Evolutionary conservation across 192 early-diverging fungal genomes (phyloP), one percentile per base, ranked within the genome.

Genomic region (Coemansia reversa): DNA sequence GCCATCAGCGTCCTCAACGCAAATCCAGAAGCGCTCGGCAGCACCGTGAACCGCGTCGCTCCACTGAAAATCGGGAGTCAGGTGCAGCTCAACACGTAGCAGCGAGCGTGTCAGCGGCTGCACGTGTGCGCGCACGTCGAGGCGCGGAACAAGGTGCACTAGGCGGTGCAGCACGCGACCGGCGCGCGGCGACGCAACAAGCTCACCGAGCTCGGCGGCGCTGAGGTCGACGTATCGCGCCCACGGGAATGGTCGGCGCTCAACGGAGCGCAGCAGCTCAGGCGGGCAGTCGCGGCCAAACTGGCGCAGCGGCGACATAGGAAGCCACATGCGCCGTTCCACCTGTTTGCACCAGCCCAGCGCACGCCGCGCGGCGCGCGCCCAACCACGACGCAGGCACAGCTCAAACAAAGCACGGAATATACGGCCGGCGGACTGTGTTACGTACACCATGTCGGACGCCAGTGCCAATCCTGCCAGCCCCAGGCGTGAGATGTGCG

Each of bases 361-460:
- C 8, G 92, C 88, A 49, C 90, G 90, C 50, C 87, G 89, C 12
- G 96, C 88, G 18, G 97, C 78, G 61, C 93, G 93, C 7, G 95
- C 88, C 97, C 97, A 99, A 19, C 94, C 94, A 18, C 92, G 90
- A 55, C 90, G 90, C 50, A 96, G 71, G 65, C 94, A 94, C 54
- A 99, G 93, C 83, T 98, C 97, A 82, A 96, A 99, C 59, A 99
- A 88, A 8, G 97, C 97, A 27, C 97, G 88, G 29, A 98, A 79
- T 55, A 99, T 94, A 62, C 97, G 87, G 0, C 89, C 89, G 18
- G 94, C 95, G 60, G 89, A 92, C 79, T 98, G 96, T 18, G 97
- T 97, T 19, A 99, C 94, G 83, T 94, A 97, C 1, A 95, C 95
- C 92, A 96, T 94, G 62, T 99, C 97, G n/a, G 93, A 87, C 62